Percentiles rank a stretch among this genome's conserved stretches.
Conservation (phyloP, 768 basidiomycete species). For the Termitomyces heimii region DNA sequence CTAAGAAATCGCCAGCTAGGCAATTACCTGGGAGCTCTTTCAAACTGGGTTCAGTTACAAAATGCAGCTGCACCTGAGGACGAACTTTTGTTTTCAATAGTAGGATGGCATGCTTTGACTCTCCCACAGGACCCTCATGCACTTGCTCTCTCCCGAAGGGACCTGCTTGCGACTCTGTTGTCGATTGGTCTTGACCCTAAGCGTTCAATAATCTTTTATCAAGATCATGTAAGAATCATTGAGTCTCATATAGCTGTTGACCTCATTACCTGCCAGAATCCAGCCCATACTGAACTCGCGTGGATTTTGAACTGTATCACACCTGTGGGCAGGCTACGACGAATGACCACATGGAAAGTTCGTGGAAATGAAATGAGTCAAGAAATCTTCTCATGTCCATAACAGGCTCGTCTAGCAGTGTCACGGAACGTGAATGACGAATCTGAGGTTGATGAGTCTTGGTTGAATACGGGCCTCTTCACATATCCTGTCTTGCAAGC, state of each 20-base stretch:
- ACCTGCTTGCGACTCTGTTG: slow-evolving; percentile 78
- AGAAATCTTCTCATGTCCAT: slow-evolving; percentile 1
- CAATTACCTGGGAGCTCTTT: slow-evolving; percentile 87
- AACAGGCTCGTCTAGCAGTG: slow-evolving; percentile 67
- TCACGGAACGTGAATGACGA: slow-evolving; percentile 70
- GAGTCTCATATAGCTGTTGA: background rate
- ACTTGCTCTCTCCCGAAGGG: slow-evolving; percentile 56
- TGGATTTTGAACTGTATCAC: slow-evolving; percentile 89
- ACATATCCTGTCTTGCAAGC: slow-evolving; percentile 94
- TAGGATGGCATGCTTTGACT: slow-evolving; percentile 93
- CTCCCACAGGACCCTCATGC: slow-evolving; percentile 76
- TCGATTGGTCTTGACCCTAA: slow-evolving; percentile 82
- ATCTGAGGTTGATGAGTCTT: slow-evolving; percentile 74
- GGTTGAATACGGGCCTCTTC: slow-evolving; percentile 80
- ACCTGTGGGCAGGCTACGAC: slow-evolving; percentile 70
- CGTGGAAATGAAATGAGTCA: slow-evolving; percentile 5
- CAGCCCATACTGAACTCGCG: slow-evolving; percentile 77
- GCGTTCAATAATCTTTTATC: slow-evolving; percentile 73
- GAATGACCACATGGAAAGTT: slow-evolving; percentile 99
- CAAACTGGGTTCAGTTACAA: slow-evolving; percentile 86
- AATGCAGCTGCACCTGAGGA: slow-evolving; percentile 50
- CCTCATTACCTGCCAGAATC: slow-evolving; percentile 46
- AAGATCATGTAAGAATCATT: slow-evolving; percentile 67
- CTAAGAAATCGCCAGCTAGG: slow-evolving; percentile 59
- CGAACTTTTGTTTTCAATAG: slow-evolving; percentile 76